Conservation (phyloP, 805 yeast species). For the Monosporozyma siamensis region DNA sequence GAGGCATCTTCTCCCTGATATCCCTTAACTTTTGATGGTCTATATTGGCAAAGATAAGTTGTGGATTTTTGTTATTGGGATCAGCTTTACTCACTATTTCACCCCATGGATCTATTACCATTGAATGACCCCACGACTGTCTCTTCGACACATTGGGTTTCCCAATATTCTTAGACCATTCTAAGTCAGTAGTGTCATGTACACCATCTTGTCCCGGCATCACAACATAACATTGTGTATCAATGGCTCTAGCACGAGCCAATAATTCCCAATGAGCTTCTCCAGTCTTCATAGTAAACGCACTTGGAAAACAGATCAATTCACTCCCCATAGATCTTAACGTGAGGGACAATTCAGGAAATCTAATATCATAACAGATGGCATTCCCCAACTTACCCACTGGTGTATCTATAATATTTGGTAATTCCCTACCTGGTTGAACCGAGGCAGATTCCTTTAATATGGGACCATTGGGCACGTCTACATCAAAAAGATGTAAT, state of each 20-base stretch:
- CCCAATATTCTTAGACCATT: constrained; percentile 18
- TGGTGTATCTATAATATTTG: constrained; percentile 49
- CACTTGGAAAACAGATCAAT: constrained; percentile 75
- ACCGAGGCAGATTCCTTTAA: constrained; percentile 70
- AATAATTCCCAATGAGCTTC: constrained; percentile 80
- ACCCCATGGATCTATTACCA: constrained; percentile 93
- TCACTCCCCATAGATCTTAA: constrained; percentile 65
- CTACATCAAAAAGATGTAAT: constrained; percentile 83
- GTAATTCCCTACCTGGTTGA: constrained; percentile 57
- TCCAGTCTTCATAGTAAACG: constrained; percentile 89
- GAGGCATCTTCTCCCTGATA: constrained; percentile 65
- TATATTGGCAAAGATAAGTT: constrained; percentile 56
- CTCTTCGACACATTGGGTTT: constrained; percentile 27
- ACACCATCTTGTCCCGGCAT: constrained; percentile 84
- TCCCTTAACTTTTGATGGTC: constrained; percentile 41
- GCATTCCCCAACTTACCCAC: constrained; percentile 59
- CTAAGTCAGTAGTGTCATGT: constrained; percentile 46
- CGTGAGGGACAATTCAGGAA: constrained; percentile 68
- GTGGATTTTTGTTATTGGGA: constrained; percentile 29
- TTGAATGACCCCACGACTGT: constrained; percentile 76
- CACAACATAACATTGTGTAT: constrained; percentile 76
- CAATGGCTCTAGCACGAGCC: constrained; percentile 79
- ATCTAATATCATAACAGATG: constrained; percentile 81
- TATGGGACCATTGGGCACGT: constrained; percentile 69
- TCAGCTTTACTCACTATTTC: constrained; percentile 50